A percentile compares a stretch with the other conserved stretches of the same genome.
Conservation (phyloP, 2,329 filamentous ascomycete genomes). For the Diaporthe velutina region DNA sequence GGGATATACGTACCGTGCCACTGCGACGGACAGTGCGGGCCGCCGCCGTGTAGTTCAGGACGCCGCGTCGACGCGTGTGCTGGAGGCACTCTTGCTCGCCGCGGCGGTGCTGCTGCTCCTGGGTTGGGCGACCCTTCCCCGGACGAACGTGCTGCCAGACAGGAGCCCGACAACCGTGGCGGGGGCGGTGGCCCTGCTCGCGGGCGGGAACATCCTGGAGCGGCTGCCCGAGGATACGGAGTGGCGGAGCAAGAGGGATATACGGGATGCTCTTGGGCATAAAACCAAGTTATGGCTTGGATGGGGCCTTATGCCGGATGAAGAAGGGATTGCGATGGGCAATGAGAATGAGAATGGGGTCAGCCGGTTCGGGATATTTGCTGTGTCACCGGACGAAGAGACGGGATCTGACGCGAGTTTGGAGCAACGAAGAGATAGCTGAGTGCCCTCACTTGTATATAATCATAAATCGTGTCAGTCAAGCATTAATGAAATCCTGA, state of each 20-base stretch:
- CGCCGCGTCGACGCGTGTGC: too few species aligned
- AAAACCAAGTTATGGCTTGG: constrained; percentile 46
- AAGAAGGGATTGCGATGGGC: not conserved
- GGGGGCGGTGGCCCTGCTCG: too few species aligned
- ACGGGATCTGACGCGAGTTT: not conserved
- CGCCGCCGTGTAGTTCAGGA: too few species aligned
- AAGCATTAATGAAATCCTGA: not conserved
- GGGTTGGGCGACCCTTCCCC: too few species aligned
- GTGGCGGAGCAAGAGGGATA: constrained; percentile 43
- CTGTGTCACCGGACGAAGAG: not conserved
- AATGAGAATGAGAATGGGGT: constrained; percentile 19
- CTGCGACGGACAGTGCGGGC: too few species aligned
- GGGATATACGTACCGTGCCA: too few species aligned
- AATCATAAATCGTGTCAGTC: not conserved
- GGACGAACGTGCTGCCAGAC: too few species aligned
- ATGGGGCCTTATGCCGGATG: constrained; percentile 36
- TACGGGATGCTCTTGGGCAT: constrained; percentile 42
- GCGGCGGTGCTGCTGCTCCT: too few species aligned
- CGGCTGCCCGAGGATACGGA: constrained; percentile 46
- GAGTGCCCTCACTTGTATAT: not conserved
- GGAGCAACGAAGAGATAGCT: not conserved
- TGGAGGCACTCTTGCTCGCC: too few species aligned
- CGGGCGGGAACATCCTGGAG: too few species aligned
- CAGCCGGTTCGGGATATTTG: constrained; percentile 22
- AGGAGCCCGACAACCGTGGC: too few species aligned